These are phyloP conservation scores for Lactarius evosmus DNA, from an alignment of 768 basidiomycete genomes.

Conservation along the genomic window DNA sequence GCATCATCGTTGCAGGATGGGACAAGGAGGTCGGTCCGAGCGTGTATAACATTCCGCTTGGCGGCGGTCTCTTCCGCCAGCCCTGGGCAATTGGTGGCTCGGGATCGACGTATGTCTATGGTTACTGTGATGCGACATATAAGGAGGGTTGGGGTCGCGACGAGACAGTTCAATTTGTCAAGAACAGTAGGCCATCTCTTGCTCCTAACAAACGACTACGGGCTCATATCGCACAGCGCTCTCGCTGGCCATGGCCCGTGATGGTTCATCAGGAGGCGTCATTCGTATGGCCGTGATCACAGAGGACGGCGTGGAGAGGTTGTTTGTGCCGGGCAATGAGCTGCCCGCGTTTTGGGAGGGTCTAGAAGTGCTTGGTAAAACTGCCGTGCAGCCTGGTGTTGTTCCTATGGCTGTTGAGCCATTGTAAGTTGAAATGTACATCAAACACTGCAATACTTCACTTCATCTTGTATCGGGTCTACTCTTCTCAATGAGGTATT, in stretches of 20 bases:
- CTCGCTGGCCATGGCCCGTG: conserved; percentile 92
- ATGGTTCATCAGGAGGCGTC: conserved; percentile 96
- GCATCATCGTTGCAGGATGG: conserved; percentile 98
- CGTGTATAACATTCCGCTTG: conserved; percentile 96
- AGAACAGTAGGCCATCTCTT: conserved; percentile 72
- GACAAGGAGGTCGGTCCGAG: conserved; percentile 87
- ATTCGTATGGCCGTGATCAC: conserved; percentile 98
- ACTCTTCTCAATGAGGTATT: not conserved
- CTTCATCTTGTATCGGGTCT: not conserved
- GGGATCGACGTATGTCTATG: conserved; percentile 97
- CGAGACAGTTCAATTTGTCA: conserved; percentile 91
- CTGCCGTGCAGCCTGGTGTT: conserved; percentile 31
- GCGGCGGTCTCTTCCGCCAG: conserved; percentile 94
- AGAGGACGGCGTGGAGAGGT: conserved; percentile 83
- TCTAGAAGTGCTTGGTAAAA: conserved; percentile 57
- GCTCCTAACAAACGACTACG: not conserved
- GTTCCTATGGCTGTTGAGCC: conserved; percentile 48
- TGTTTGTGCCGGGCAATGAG: conserved; percentile 89
- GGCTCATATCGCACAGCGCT: conserved; percentile 54
- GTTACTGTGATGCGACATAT: conserved; percentile 99
- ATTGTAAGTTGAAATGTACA: conserved; percentile 23
- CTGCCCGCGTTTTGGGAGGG: conserved; percentile 91
- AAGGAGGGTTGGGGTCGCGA: conserved; percentile 87
- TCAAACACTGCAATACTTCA: not conserved
- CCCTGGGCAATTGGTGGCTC: conserved; percentile 99